phyloP scores from a whole-genome alignment of 345 rosid genomes.

The Lepidium sativum region DNA sequence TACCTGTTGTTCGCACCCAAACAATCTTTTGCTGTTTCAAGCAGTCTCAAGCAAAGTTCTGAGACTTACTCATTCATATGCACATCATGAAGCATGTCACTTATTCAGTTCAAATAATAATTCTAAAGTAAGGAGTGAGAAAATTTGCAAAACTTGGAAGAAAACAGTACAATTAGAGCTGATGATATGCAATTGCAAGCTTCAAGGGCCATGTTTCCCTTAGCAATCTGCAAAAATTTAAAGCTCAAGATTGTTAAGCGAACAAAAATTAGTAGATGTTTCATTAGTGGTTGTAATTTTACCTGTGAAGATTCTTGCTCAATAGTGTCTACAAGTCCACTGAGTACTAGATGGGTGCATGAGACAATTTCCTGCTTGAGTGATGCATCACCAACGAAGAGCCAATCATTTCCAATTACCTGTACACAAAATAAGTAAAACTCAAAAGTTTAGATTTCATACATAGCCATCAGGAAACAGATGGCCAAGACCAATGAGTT shows the following conservation, averaged over 20 bases:
- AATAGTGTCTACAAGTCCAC: constrained; percentile 41
- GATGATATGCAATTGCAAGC: constrained; percentile 79
- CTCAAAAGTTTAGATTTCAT: background rate
- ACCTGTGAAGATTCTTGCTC: constrained; percentile 69
- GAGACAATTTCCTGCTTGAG: constrained; percentile 49
- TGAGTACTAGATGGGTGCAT: constrained; percentile 32
- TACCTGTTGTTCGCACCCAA: constrained; percentile 39
- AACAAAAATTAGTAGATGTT: constrained; percentile 10
- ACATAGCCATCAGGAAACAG: background rate
- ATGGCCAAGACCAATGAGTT: background rate
- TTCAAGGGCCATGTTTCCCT: constrained; percentile 83
- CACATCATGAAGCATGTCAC: constrained; percentile 14
- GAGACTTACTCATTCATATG: constrained; percentile 43
- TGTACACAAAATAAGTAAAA: constrained; percentile 21
- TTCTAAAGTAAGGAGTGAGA: background rate
- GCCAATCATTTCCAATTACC: constrained; percentile 50
- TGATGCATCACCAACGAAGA: constrained; percentile 58
- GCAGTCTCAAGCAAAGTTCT: constrained; percentile 47
- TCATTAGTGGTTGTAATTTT: background rate
- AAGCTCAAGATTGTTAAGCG: background rate
- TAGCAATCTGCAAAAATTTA: constrained; percentile 36
- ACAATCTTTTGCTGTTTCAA: constrained; percentile 52
- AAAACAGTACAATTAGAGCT: constrained; percentile 44
- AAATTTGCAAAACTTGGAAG: background rate
- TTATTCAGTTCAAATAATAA: background rate